Percentiles rank a stretch among this genome's conserved stretches.
phyloP scores from a whole-genome alignment of 1,284 basidiomycete species.

The Ceratobasidium sp. region DNA sequence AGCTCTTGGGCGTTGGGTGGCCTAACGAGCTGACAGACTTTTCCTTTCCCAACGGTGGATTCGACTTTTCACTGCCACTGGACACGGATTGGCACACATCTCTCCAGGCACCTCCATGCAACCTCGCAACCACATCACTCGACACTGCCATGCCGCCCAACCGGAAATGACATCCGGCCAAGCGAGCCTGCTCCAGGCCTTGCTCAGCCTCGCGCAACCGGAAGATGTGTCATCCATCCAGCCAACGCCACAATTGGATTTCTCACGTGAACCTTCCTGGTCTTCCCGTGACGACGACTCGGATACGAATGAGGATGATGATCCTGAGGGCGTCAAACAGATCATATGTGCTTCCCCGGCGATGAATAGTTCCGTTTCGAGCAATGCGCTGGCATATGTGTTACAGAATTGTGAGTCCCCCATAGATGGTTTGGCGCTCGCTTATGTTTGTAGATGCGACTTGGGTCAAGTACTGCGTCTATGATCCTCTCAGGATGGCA shows the following conservation, averaged over 20 bases:
- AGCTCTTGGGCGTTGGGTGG: too few relatives aligned
- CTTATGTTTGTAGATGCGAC: not conserved
- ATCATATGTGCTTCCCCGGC: slow-evolving; percentile 16
- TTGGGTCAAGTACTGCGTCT: slow-evolving; percentile 23
- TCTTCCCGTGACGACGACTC: slow-evolving; percentile 20
- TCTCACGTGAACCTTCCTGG: slow-evolving; percentile 31
- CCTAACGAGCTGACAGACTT: too few relatives aligned
- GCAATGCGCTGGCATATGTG: slow-evolving; percentile 23
- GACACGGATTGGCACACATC: too few relatives aligned
- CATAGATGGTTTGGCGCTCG: not conserved
- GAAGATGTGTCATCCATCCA: not conserved
- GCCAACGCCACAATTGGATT: not conserved
- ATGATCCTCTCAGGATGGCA: slow-evolving; percentile 14
- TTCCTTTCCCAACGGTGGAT: not conserved
- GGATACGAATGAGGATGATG: slow-evolving; percentile 28
- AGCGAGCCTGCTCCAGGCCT: slow-evolving; percentile 14
- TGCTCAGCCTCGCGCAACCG: slow-evolving; percentile 10
- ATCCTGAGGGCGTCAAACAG: slow-evolving; percentile 15
- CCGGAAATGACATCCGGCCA: slow-evolving; percentile 18
- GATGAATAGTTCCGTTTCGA: not conserved
- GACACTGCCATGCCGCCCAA: too few relatives aligned
- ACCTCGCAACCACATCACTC: too few relatives aligned
- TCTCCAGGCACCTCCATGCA: too few relatives aligned
- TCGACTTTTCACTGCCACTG: slow-evolving; percentile 12
- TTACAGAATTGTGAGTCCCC: slow-evolving; percentile 24